These are phyloP conservation scores for Mycocentrospora acerina DNA, from an alignment of 2,329 filamentous ascomycete genomes.

Conservation along the genomic window DNA sequence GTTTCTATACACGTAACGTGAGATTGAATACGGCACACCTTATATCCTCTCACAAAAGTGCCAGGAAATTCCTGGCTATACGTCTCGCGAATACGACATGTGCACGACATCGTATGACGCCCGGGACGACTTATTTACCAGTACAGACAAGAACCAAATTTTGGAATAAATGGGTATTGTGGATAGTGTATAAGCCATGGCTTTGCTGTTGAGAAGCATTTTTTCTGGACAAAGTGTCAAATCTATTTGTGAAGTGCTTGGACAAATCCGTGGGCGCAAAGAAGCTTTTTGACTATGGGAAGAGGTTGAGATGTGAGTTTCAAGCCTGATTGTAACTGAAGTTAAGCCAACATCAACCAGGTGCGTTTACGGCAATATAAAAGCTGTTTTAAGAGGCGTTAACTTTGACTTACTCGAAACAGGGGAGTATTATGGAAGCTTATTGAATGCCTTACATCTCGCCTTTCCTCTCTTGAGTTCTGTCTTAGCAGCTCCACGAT, in stretches of 20 bases:
- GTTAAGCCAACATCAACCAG: not conserved
- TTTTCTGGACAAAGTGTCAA: conserved; percentile 11
- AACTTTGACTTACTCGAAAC: conserved; percentile 23
- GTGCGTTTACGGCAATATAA: conserved; percentile 16
- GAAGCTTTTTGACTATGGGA: conserved; percentile 16
- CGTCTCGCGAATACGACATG: conserved; percentile 26
- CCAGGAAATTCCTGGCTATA: conserved; percentile 26
- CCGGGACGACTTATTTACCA: conserved; percentile 8
- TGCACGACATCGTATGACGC: conserved; percentile 12
- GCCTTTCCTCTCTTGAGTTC: conserved; percentile 29
- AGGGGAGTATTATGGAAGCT: conserved; percentile 18
- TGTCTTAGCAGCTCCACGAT: conserved; percentile 11
- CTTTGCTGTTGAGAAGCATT: conserved; percentile 15
- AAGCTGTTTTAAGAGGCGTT: conserved; percentile 23
- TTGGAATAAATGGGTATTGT: conserved; percentile 3
- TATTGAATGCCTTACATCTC: conserved; percentile 35
- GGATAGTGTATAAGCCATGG: conserved; percentile 4
- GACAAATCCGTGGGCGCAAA: conserved; percentile 14
- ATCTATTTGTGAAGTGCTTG: conserved; percentile 11
- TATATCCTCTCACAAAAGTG: conserved; percentile 22
- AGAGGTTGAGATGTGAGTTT: conserved; percentile 34
- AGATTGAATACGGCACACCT: conserved; percentile 9
- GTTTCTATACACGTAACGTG: conserved; percentile 15
- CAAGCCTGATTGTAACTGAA: too few species aligned
- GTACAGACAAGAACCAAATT: conserved; percentile 8